Evolutionary conservation across 768 basidiomycete genomes (phyloP).

Genomic region (Panaeolus cyanescens): DNA sequence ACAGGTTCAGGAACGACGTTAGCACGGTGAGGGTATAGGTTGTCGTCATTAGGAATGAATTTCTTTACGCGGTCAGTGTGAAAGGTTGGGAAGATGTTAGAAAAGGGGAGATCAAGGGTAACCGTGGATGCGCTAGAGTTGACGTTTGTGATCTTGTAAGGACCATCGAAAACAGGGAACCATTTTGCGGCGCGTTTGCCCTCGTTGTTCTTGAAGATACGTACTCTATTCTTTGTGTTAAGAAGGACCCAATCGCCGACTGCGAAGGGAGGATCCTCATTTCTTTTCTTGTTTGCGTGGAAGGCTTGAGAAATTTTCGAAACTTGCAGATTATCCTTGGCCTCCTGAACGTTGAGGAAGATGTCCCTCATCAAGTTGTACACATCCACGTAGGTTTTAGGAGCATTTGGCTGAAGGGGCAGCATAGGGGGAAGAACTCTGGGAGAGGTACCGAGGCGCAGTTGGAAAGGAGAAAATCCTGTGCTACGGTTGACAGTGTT

Average conservation of each 20-base stretch:
- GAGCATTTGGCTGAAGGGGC: conserved; percentile 8
- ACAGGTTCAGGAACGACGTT: conserved; percentile 17
- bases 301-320: conserved; percentile 28
- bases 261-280: conserved; percentile 16
- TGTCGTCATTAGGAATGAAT: conserved; percentile 25
- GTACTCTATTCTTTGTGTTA: conserved; percentile 26
- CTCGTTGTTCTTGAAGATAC: conserved; percentile 25
- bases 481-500: conserved; percentile 32
- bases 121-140: neutral
- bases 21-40: conserved; percentile 27
- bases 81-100: conserved; percentile 32
- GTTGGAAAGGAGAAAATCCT: conserved; percentile 33
- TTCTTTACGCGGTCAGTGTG: conserved; percentile 27
- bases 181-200: conserved; percentile 35
- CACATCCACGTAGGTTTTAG: conserved; percentile 2
- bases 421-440: conserved; percentile 25
- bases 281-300: conserved; percentile 25
- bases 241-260: conserved; percentile 37
- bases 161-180: conserved; percentile 34
- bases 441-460: conserved; percentile 23
- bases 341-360: conserved; percentile 18
- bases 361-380: neutral
- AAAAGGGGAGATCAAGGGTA: neutral
- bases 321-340: conserved; percentile 29
- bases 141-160: conserved; percentile 10